These are phyloP conservation scores for Ceratocystis ficicola DNA, from an alignment of 2,329 filamentous ascomycete species.

Conservation along the genomic window DNA sequence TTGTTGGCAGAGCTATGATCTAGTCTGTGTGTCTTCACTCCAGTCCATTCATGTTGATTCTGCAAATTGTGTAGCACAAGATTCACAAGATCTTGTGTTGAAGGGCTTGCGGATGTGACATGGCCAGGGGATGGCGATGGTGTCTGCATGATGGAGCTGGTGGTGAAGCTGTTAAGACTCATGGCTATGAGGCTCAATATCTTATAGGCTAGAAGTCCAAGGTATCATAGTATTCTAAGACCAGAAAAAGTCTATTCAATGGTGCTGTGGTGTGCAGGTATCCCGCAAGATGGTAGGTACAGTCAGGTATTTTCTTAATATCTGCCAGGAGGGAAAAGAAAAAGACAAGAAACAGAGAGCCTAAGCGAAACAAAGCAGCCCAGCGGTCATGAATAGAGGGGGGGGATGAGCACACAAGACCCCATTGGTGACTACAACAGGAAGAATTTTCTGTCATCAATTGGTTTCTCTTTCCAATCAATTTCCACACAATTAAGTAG, in stretches of 20 bases:
- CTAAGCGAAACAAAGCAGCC: neutral
- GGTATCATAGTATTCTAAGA: neutral
- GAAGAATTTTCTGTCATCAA: too few species aligned
- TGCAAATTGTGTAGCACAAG: constrained; percentile 58
- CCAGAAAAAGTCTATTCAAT: too few species aligned
- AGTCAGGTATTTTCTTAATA: too few species aligned
- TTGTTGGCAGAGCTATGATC: constrained; percentile 22
- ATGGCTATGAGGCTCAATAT: neutral
- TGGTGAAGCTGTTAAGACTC: neutral
- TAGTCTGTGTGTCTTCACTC: constrained; percentile 42
- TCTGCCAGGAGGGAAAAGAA: neutral
- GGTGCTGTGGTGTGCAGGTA: too few species aligned
- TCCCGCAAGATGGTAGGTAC: too few species aligned
- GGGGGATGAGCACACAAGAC: too few species aligned
- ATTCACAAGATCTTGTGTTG: constrained; percentile 26
- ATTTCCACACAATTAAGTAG: too few species aligned
- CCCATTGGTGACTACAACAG: too few species aligned
- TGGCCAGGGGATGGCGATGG: neutral
- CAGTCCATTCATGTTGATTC: constrained; percentile 64
- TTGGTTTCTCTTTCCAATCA: too few species aligned
- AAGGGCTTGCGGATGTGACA: constrained; percentile 15
- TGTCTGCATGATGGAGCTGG: constrained; percentile 8
- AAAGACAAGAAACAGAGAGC: neutral
- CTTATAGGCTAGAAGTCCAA: neutral
- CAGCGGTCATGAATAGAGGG: too few species aligned